Conservation (phyloP, 441 rosid species). For the Viola pubescens region DNA sequence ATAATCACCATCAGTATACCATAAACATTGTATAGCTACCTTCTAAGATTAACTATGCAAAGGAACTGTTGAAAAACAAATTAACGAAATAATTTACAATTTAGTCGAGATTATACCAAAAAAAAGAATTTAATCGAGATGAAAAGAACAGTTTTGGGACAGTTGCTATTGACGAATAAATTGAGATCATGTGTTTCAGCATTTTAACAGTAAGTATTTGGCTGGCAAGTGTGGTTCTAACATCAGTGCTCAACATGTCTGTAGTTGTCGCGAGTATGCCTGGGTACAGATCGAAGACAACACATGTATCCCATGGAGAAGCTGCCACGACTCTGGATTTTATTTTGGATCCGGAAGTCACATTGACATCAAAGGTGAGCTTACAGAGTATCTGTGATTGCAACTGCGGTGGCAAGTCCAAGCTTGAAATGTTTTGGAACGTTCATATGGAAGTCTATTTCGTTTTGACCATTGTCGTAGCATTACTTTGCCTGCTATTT, state of each 20-base stretch:
- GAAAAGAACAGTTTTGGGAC: too few relatives aligned
- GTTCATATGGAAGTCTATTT: constrained; percentile 43
- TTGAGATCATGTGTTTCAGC: too few relatives aligned
- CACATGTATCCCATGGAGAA: constrained; percentile 54
- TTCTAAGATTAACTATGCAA: too few relatives aligned
- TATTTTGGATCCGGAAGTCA: constrained; percentile 61
- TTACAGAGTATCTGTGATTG: constrained; percentile 38
- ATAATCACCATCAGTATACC: too few relatives aligned
- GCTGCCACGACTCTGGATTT: constrained; percentile 56
- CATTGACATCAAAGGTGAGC: constrained; percentile 15
- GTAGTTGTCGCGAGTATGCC: constrained; percentile 64
- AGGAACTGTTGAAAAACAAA: too few relatives aligned
- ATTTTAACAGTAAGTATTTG: too few relatives aligned
- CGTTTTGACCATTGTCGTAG: constrained; percentile 36
- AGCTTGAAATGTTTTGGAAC: constrained; percentile 32
- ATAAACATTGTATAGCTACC: too few relatives aligned
- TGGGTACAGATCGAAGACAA: constrained; percentile 63
- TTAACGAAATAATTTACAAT: too few relatives aligned
- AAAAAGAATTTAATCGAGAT: too few relatives aligned
- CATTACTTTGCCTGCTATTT: constrained; percentile 43
- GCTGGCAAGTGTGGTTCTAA: too few relatives aligned
- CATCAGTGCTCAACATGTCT: not conserved
- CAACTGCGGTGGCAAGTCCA: constrained; percentile 21
- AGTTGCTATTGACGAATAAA: too few relatives aligned
- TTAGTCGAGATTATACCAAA: too few relatives aligned